Base-by-base conservation (phyloP, 2,329 filamentous ascomycete species). In the Beauveria rudraprayagi region DNA sequence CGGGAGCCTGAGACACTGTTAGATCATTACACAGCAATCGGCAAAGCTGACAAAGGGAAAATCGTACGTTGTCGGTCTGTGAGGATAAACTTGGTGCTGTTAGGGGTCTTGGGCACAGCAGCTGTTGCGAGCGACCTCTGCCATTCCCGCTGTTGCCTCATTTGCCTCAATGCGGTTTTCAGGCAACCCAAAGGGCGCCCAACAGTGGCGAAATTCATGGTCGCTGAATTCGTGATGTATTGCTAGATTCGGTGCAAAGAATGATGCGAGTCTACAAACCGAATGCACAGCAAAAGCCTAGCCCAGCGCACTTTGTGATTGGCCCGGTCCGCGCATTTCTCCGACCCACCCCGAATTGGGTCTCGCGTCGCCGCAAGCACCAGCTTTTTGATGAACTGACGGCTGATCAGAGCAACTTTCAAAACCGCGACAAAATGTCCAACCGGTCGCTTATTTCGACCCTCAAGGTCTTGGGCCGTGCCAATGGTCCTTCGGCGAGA, bases 161-260 rank as follows among this genome's bases (percentile, higher is more conserved):
- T 75, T 70, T 83, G 80, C 65, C 86, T 80, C 67, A 91, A 70
- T 43, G 84, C 76, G 34, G 83, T 78, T 75, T 89, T 90, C 71
- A 90, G 84, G 75, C 85, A 87, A 79, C 84, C 83, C 70, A 90
- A 75, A 64, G 89, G 88, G 83, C 88, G 85, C 75, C 83, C 76
- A 70, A 81, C 70, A 63, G 81, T 75, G 66, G 83, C 78, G 66
- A 83, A 80, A 80, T 90, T 91, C 79, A 81, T 84, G 65, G 69
- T 76, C 68, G 63, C 61, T 63, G 63, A 40, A 48, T 57, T 62
- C n/a, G 56, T 47, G 34, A 43, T 34, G 51, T 50, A 34, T 41
- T 41, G 48, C 28, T 26, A 50, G 24, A 55, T 63, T 46, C 65
- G 65, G 59, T 19, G 14, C 11, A 26, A 26, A n/a, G 48, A 37